Percentiles rank a stretch among this genome's conserved stretches.
These are phyloP conservation scores for Zizania palustris DNA, from an alignment of 202 grass and related monocot genomes.

Conservation along the genomic window DNA sequence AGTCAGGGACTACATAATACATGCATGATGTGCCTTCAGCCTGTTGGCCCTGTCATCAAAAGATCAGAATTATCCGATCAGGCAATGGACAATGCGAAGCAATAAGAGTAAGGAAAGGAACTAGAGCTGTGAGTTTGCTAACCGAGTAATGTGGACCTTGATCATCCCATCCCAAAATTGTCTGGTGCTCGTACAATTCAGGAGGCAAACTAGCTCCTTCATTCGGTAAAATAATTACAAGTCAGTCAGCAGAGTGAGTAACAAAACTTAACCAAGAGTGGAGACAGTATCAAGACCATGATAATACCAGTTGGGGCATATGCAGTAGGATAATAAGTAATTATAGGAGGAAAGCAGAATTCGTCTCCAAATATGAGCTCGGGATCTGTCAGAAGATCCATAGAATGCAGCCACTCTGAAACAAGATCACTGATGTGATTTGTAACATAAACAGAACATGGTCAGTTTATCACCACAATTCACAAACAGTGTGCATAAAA, in stretches of 20 bases:
- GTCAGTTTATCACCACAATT: conserved; percentile 16
- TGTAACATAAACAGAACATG: conserved; percentile 10
- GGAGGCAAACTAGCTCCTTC: conserved; percentile 42
- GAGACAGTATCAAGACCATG: not conserved
- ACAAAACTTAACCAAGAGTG: conserved; percentile 16
- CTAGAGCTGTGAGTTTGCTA: conserved; percentile 14
- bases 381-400: conserved; percentile 49
- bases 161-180: conserved; percentile 44
- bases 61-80: conserved; percentile 18
- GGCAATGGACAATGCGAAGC: conserved; percentile 10
- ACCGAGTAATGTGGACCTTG: conserved; percentile 52
- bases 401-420: conserved; percentile 25
- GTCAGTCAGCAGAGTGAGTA: conserved; percentile 10
- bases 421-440: conserved; percentile 1
- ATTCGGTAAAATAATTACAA: not conserved
- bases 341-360: conserved; percentile 43
- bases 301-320: conserved; percentile 52
- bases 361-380: conserved; percentile 62
- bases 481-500: conserved; percentile 1
- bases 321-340: conserved; percentile 48
- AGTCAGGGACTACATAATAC: conserved; percentile 56
- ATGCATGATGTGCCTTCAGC: conserved; percentile 45
- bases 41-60: conserved; percentile 43
- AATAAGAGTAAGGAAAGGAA: conserved; percentile 27
- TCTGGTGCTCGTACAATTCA: conserved; percentile 54